Conservation (phyloP, 2,329 filamentous ascomycete genomes). For the Tolypocladium nubicola region DNA sequence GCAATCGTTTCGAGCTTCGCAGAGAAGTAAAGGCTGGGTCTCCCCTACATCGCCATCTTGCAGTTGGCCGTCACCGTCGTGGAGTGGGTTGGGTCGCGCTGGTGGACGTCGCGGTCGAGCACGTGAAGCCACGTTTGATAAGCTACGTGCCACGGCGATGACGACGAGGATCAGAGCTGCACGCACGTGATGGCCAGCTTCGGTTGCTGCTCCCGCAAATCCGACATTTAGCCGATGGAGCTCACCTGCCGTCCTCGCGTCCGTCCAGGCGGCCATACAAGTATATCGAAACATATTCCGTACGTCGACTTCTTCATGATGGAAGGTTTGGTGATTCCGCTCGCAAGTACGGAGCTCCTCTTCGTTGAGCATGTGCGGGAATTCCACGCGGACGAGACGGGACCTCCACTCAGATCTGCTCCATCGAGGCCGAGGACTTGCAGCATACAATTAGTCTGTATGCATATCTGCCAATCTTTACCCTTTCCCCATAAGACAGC, state of each 20-base stretch:
- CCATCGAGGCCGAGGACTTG: background rate
- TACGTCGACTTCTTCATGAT: background rate
- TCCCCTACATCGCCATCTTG: background rate
- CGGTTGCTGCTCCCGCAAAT: background rate
- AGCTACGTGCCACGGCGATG: background rate
- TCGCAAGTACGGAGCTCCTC: background rate
- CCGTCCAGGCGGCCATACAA: background rate
- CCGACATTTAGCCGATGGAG: background rate
- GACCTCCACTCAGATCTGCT: background rate
- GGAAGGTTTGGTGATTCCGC: background rate
- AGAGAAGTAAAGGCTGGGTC: background rate
- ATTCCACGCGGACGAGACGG: background rate
- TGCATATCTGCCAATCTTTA: background rate
- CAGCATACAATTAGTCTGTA: background rate
- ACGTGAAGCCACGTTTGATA: background rate
- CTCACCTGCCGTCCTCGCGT: background rate
- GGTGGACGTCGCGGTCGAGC: background rate
- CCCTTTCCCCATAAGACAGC: background rate
- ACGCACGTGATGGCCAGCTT: background rate
- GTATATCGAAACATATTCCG: background rate
- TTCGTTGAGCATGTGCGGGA: background rate
- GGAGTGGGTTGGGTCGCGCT: background rate
- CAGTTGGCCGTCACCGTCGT: background rate
- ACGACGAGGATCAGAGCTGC: background rate
- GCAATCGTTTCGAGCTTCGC: background rate